Evolutionary conservation across 2,329 filamentous ascomycete genomes (phyloP), one percentile per base, ranked within the genome.

Genomic region (Fusarium protoensiforme): DNA sequence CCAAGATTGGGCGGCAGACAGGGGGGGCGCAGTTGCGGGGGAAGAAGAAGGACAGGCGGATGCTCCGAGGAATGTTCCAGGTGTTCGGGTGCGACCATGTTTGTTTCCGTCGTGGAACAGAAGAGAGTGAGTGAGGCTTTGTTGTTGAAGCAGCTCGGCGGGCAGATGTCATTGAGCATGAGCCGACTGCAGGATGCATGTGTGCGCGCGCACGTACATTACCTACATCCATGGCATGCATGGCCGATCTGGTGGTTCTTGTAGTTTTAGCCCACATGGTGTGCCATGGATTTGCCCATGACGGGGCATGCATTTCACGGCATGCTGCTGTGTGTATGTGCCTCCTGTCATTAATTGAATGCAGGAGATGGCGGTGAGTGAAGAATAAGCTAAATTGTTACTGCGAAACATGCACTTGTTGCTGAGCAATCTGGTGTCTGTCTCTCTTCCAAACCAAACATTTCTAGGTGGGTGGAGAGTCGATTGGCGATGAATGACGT

Each of bases 231-330:
- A 61, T 68, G 35, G 54, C 59, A 67, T 72, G 69, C 70, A 72
- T 58, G 51, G 58, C 69, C 70, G 70, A 72, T 72, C 70, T 72
- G 60, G 69, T 72, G 60, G 69, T 53, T 67, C 29, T 59, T 54
- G 61, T 67, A 48, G 20, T 3, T 41, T 43, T 22, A 56, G 33
- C 53, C 46, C 22, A 35, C 53, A 57, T 57, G 41, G 53, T 38
- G 53, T 24, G 24, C 24, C 24, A 24, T 24, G 51, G 35, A 24
- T 46, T 41, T 33, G 20, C 20, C 20, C 33, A 56, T 56, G 53
- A 56, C 35, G 3, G 8, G 20, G 14, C 33, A 57, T 38, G 20
- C 33, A 57, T 57, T 35, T 35, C 31, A 9, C 27, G 18, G 29
- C n/a, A 31, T 11, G 18, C 27, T 29, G 46, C 16, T 33, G 51